Conservation (phyloP, 805 yeast genomes). For the Ogataea angusta region DNA sequence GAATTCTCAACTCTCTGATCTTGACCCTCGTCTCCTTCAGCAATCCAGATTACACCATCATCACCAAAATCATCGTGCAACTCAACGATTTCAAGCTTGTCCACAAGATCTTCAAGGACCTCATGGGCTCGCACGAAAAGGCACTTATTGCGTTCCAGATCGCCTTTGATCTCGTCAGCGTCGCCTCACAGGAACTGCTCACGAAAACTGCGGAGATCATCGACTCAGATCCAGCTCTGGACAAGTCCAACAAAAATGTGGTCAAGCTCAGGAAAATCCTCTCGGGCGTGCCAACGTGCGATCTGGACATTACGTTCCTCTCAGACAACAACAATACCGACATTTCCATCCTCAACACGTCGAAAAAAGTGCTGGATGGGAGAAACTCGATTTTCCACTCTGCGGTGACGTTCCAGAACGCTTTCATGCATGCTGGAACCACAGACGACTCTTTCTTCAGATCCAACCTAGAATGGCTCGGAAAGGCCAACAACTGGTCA, state of each 20-base stretch:
- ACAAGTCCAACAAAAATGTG: slow-evolving; percentile 27
- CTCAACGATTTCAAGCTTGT: slow-evolving; percentile 76
- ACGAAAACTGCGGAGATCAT: slow-evolving; percentile 48
- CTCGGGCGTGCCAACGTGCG: slow-evolving; percentile 92
- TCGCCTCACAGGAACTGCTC: slow-evolving; percentile 87
- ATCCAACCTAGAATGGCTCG: slow-evolving; percentile 90
- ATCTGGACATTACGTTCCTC: slow-evolving; percentile 83
- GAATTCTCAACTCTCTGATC: slow-evolving; percentile 62
- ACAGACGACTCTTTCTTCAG: slow-evolving; percentile 92
- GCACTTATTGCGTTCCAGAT: slow-evolving; percentile 78
- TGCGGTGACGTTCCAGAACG: slow-evolving; percentile 92
- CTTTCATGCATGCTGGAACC: slow-evolving; percentile 94
- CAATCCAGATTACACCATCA: slow-evolving; percentile 75
- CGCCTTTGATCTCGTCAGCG: slow-evolving; percentile 89
- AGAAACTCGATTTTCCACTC: slow-evolving; percentile 92
- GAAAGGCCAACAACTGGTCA: slow-evolving; percentile 98
- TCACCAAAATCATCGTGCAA: slow-evolving; percentile 84
- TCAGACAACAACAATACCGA: slow-evolving; percentile 87
- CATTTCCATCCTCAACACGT: slow-evolving; percentile 70
- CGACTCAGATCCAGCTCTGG: slow-evolving; percentile 27
- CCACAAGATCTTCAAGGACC: slow-evolving; percentile 58
- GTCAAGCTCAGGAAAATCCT: slow-evolving; percentile 63
- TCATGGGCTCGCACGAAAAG: slow-evolving; percentile 42
- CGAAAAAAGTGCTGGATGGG: slow-evolving; percentile 81
- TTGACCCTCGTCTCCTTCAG: slow-evolving; percentile 53